Evolutionary conservation across 495 filamentous ascomycete genomes (phyloP).

Genomic region (Talaromyces ruber): DNA sequence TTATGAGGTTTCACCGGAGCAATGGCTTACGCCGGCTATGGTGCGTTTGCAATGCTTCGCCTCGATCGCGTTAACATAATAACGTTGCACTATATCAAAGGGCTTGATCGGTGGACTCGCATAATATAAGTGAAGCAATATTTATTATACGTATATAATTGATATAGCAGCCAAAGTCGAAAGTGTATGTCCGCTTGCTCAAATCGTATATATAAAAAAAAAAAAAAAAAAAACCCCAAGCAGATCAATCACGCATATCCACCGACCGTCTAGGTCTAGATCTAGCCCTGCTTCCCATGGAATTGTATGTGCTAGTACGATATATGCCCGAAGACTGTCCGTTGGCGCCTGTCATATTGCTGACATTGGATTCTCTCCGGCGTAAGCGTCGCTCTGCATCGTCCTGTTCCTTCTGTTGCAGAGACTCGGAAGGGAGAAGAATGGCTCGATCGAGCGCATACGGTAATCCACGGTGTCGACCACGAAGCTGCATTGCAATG

Average conservation of each 20-base stretch:
- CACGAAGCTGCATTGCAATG: constrained; percentile 87
- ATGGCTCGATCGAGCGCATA: constrained; percentile 91
- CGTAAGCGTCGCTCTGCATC: constrained; percentile 48
- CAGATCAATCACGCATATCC: not conserved
- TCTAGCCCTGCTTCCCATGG: not conserved
- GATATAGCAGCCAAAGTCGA: not conserved
- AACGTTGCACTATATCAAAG: not conserved
- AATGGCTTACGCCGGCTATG: no score
- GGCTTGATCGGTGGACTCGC: not conserved
- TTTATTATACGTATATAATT: not conserved
- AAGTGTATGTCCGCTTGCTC: not conserved
- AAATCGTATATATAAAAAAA: not conserved
- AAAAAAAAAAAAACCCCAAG: not conserved
- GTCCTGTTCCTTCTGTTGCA: constrained; percentile 60
- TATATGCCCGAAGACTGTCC: constrained; percentile 9
- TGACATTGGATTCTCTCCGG: constrained; percentile 45
- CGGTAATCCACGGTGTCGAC: constrained; percentile 83
- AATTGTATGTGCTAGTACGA: not conserved
- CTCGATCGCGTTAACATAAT: not conserved
- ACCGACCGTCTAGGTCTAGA: not conserved
- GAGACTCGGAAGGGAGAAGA: constrained; percentile 65
- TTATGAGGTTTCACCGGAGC: no score
- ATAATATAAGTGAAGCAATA: no score
- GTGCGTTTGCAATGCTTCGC: no score
- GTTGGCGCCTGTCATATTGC: constrained; percentile 24